Evolutionary conservation across 2,329 filamentous ascomycete genomes (phyloP), one percentile per base, ranked within the genome.

Genomic region (Colletotrichum tropicicola): DNA sequence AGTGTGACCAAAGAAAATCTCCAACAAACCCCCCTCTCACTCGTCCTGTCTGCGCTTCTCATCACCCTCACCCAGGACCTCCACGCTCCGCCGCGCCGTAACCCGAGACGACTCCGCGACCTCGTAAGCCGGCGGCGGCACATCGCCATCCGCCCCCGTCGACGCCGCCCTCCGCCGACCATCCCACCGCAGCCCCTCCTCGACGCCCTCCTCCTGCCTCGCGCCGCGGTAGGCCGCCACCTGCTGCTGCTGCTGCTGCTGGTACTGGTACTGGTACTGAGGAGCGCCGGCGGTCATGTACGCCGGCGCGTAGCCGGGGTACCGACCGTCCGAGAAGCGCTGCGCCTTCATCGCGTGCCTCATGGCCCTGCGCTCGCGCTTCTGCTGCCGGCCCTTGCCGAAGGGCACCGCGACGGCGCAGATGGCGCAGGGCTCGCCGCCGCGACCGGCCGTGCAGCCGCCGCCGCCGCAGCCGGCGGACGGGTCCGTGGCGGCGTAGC

Each of bases 71-170:
- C 39, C 27, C 30, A 54, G 32, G 19, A 53, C 30, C 39, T 65
- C 63, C 5, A 59, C 63, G 5, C 59, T 58, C 27, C 52, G 47
- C 23, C 63, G 45, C 15, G 45, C 63, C 6, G n/a, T 21, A 9
- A 30, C 21, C n/a, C 21, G 23, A 7, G 45, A 35, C 10, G 52
- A 41, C 45, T 52, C 59, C 12, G 19, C 52, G 12, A 37, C 54
- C 25, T 56, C 44, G n/a, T 67, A 67, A 2, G 55, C 55, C 10
- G 65, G 65, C 45, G 65, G 65, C 44, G 65, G 55, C n/a, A 39
- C 30, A 23, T 59, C 51, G 2, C 13, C 44, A 13, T 57, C 51
- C 25, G 21, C 30, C 9, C 59, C 39, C 12, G 41, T 63, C 32
- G 52, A 63, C 19, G 25, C n/a, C n/a, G n/a, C 45, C 45, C 53